Evolutionary conservation across 2,329 filamentous ascomycete species (phyloP).

Genomic region (Cercospora beticola): DNA sequence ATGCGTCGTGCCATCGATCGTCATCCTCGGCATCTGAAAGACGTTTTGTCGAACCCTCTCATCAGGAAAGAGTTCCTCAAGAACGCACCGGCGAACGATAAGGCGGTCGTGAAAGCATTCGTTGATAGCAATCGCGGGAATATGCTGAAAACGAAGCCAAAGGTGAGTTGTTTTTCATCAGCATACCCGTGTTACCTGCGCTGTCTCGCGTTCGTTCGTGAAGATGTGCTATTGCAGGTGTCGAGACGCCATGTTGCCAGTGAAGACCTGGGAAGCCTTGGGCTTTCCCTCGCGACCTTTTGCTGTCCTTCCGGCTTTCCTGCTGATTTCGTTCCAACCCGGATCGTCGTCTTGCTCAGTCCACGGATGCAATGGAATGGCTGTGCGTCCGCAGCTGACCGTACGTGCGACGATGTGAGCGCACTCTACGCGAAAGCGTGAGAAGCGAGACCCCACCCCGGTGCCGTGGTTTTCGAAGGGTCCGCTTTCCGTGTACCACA

Average conservation of each 20-base stretch:
- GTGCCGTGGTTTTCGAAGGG: neutral
- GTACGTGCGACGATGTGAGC: neutral
- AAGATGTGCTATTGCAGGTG: neutral
- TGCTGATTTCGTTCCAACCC: neutral
- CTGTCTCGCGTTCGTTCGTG: neutral
- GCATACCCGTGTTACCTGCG: neutral
- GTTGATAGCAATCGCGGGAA: conserved; percentile 65
- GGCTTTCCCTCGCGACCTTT: neutral
- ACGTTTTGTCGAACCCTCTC: conserved; percentile 59
- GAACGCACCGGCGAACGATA: conserved; percentile 57
- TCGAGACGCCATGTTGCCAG: neutral
- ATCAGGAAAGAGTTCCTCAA: conserved; percentile 62
- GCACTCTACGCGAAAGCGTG: neutral
- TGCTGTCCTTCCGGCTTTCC: neutral
- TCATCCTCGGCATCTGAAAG: conserved; percentile 67
- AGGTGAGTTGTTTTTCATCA: conserved; percentile 57
- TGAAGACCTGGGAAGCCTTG: neutral
- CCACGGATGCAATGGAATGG: neutral
- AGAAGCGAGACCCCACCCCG: neutral
- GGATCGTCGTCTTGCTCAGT: neutral
- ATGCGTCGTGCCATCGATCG: conserved; percentile 75
- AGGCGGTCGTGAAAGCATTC: conserved; percentile 55
- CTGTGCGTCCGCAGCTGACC: neutral
- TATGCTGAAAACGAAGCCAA: conserved; percentile 81
- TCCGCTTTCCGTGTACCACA: neutral